Conservation (phyloP, 306 rosid species). For the Citrullus mucosospermus region DNA sequence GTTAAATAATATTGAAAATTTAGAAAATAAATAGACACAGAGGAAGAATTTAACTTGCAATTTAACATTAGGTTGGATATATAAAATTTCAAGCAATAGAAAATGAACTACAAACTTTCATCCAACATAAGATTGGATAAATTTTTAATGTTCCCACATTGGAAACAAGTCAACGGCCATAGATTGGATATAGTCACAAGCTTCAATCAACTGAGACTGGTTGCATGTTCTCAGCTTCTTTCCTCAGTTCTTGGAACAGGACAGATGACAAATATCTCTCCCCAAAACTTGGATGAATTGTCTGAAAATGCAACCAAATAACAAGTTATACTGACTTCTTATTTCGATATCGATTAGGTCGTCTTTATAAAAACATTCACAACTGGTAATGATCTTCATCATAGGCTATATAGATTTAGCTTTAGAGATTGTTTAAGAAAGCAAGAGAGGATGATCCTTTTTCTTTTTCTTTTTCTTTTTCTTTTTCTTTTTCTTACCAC, state of each 20-base stretch:
- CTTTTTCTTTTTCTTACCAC: constrained; percentile 34
- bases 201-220: constrained; percentile 60
- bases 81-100: no score
- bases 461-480: no score
- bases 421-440: not conserved
- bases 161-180: not conserved
- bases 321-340: not conserved
- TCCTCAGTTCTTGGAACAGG: constrained; percentile 65
- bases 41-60: no score
- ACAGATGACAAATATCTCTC: constrained; percentile 92
- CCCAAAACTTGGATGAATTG: constrained; percentile 90
- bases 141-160: not conserved
- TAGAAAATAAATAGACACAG: no score
- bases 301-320: constrained; percentile 37
- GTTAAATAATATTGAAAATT: no score
- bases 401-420: not conserved
- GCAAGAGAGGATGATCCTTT: not conserved
- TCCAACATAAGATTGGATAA: not conserved
- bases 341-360: not conserved
- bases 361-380: not conserved
- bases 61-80: no score
- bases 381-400: not conserved
- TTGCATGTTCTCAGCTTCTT: constrained; percentile 89
- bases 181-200: not conserved
- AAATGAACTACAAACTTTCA: not conserved